A percentile compares a stretch with the other conserved stretches of the same genome.
Conservation (phyloP, 1,284 basidiomycete genomes). For the Pisolithus thermaeus region DNA sequence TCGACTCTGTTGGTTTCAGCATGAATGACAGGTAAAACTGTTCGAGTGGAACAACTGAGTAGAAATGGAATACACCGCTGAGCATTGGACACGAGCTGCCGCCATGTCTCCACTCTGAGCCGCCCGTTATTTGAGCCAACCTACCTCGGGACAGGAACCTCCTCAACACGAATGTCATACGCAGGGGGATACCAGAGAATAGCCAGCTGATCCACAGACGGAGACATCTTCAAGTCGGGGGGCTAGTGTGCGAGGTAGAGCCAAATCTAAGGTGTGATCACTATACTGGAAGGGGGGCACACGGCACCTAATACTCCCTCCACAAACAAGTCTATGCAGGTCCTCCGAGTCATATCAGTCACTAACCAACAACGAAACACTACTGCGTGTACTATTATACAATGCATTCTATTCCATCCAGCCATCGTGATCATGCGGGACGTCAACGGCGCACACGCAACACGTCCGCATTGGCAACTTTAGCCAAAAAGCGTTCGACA, state of each 20-base stretch:
- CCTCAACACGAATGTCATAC: slow-evolving; percentile 62
- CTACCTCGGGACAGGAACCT: slow-evolving; percentile 51
- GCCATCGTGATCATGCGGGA: no score
- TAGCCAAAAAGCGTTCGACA: slow-evolving; percentile 62
- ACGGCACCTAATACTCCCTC: no score
- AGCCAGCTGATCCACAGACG: slow-evolving; percentile 28
- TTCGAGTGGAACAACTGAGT: background rate
- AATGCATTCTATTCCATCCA: background rate
- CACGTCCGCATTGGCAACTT: slow-evolving; percentile 24
- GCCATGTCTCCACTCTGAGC: no score
- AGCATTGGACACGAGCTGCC: no score
- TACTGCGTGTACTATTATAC: background rate
- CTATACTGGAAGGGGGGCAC: no score
- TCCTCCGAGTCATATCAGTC: no score
- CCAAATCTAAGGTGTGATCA: no score
- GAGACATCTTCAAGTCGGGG: background rate
- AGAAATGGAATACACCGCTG: no score
- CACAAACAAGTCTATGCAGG: no score
- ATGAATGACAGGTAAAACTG: background rate
- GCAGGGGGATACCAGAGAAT: slow-evolving; percentile 63
- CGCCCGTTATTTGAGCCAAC: slow-evolving; percentile 8
- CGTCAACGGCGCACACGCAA: no score
- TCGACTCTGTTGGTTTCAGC: slow-evolving; percentile 41
- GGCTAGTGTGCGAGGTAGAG: no score
- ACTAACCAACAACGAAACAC: no score